These are phyloP conservation scores for Paraconiothyrium sp. DNA, from an alignment of 2,329 filamentous ascomycete genomes.

Conservation along the genomic window DNA sequence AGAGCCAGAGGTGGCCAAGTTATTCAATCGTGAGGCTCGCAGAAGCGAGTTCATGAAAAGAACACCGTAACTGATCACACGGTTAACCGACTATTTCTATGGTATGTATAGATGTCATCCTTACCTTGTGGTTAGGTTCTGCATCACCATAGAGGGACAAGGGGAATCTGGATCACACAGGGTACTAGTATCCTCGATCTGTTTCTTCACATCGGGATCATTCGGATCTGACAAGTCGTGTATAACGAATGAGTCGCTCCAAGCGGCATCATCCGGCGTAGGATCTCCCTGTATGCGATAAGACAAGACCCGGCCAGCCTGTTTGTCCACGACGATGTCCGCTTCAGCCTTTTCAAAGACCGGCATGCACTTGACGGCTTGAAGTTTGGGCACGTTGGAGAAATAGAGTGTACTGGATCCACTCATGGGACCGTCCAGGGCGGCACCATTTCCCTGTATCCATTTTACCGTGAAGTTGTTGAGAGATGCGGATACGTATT, in stretches of 20 bases:
- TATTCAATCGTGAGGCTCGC: slow-evolving; percentile 13
- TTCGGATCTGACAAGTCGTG: slow-evolving; percentile 15
- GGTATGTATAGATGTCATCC: neutral
- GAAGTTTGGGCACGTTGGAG: slow-evolving; percentile 18
- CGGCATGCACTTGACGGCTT: slow-evolving; percentile 25
- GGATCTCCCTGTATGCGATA: slow-evolving; percentile 19
- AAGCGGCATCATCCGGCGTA: slow-evolving; percentile 12
- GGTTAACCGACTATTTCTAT: neutral
- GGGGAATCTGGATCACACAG: neutral
- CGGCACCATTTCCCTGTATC: slow-evolving; percentile 18
- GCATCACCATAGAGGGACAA: neutral
- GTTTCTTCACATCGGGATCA: slow-evolving; percentile 8
- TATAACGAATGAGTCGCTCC: slow-evolving; percentile 20
- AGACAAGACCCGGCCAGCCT: slow-evolving; percentile 17
- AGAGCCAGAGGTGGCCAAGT: neutral
- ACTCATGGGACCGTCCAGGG: neutral
- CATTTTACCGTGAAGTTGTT: slow-evolving; percentile 25
- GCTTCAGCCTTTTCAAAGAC: slow-evolving; percentile 24
- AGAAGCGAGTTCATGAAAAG: slow-evolving; percentile 24
- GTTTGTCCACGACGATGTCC: slow-evolving; percentile 18
- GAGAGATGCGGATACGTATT: neutral
- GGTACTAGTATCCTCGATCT: neutral
- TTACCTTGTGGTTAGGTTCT: slow-evolving; percentile 23
- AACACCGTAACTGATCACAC: slow-evolving; percentile 21
- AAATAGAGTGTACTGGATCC: slow-evolving; percentile 9